Conservation (phyloP, 306 rosid species). For the Cicer arietinum region DNA sequence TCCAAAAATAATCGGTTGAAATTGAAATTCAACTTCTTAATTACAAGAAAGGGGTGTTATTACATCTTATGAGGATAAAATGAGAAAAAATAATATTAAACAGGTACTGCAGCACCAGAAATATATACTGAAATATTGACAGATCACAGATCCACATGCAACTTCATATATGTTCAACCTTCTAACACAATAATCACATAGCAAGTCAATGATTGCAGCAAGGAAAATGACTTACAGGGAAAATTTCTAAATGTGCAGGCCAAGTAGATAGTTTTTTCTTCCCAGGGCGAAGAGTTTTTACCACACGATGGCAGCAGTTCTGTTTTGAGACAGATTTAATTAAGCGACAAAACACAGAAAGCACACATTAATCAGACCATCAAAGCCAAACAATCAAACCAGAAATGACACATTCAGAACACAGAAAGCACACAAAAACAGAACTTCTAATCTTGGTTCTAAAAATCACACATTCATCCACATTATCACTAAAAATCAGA, state of each 20-base stretch:
- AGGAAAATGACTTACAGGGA: constrained; percentile 58
- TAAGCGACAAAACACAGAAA: no score
- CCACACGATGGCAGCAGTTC: constrained; percentile 82
- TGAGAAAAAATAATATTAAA: constrained; percentile 7
- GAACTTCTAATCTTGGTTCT: no score
- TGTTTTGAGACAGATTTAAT: no score
- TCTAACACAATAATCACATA: not conserved
- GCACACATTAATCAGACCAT: no score
- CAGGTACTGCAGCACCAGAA: not conserved
- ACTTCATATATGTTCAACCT: constrained; percentile 3
- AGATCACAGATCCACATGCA: constrained; percentile 23
- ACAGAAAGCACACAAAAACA: no score
- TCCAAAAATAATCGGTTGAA: not conserved
- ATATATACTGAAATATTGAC: not conserved
- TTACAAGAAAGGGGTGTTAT: not conserved
- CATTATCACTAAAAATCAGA: no score
- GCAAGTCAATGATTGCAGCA: constrained; percentile 32
- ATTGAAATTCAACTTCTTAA: not conserved
- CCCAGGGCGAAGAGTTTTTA: constrained; percentile 96
- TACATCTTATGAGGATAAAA: not conserved
- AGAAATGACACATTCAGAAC: no score
- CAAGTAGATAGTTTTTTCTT: constrained; percentile 94
- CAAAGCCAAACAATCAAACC: no score
- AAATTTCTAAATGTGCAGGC: constrained; percentile 98
- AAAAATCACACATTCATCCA: no score